Evolutionary conservation across 345 rosid genomes (phyloP).

Genomic region (Zanthoxylum bungeanum): DNA sequence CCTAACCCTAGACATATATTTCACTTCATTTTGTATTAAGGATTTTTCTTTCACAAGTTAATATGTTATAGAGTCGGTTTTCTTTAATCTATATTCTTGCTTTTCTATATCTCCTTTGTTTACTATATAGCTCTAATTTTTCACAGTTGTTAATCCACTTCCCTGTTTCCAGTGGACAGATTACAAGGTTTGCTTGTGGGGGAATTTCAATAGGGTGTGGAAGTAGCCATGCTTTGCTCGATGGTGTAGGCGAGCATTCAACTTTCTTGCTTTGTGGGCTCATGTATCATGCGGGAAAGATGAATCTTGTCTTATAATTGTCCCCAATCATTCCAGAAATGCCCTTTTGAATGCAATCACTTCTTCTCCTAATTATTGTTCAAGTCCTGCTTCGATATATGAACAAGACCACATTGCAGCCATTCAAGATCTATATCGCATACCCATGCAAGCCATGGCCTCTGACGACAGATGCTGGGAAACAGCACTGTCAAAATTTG

Average conservation of each 20-base stretch:
- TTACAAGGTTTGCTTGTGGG: conserved; percentile 25
- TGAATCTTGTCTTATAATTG: conserved; percentile 9
- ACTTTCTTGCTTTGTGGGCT: conserved; percentile 27
- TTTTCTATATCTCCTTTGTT: not conserved
- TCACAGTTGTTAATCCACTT: not conserved
- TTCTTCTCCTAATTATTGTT: conserved; percentile 11
- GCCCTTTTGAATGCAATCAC: conserved; percentile 12
- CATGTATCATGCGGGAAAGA: conserved; percentile 11
- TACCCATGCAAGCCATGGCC: conserved; percentile 23
- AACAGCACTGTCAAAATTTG: conserved; percentile 15
- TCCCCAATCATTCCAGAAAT: conserved; percentile 25
- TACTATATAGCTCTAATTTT: not conserved
- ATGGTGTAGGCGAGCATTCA: conserved; percentile 18
- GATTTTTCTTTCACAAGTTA: not conserved
- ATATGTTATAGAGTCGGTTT: not conserved
- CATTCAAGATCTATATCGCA: conserved; percentile 22
- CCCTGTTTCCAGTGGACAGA: not conserved
- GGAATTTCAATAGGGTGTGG: conserved; percentile 21
- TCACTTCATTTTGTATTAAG: too few species aligned
- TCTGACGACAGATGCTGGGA: conserved; percentile 22
- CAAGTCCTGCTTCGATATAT: conserved; percentile 15
- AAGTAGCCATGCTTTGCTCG: conserved; percentile 27
- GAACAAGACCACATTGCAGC: conserved; percentile 22
- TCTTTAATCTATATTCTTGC: not conserved
- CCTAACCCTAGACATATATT: too few species aligned